Percentiles rank a stretch among this genome's conserved stretches.
Conservation (phyloP, 1,139 yeast species). For the Yamadazyma jaroonii region DNA sequence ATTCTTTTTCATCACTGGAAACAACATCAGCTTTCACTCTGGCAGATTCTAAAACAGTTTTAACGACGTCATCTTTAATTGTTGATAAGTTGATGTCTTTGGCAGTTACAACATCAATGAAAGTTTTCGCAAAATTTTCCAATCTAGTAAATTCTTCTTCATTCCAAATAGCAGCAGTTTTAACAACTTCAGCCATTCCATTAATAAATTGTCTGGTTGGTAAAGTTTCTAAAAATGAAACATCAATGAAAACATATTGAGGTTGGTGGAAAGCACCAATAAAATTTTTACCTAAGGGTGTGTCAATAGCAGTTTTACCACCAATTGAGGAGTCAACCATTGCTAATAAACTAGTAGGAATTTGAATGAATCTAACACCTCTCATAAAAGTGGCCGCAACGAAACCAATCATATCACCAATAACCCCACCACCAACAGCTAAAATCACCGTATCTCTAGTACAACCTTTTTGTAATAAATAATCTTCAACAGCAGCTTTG, state of each 20-base stretch:
- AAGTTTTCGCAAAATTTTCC: constrained; percentile 69
- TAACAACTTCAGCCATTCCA: constrained; percentile 98
- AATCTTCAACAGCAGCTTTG: constrained; percentile 93
- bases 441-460: constrained; percentile 93
- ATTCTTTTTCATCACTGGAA: constrained; percentile 91
- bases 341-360: constrained; percentile 89
- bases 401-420: constrained; percentile 98
- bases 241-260: constrained; percentile 80
- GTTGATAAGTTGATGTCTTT: constrained; percentile 53
- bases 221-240: constrained; percentile 79
- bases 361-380: constrained; percentile 91
- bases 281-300: constrained; percentile 95
- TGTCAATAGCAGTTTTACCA: constrained; percentile 97
- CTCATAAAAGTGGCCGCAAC: constrained; percentile 99
- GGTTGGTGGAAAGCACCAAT: constrained; percentile 99
- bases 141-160: constrained; percentile 81
- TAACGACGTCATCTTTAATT: constrained; percentile 70
- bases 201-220: constrained; percentile 94
- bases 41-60: constrained; percentile 82
- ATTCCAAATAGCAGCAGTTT: constrained; percentile 98
- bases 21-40: constrained; percentile 93
- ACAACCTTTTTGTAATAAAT: constrained; percentile 78
- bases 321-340: constrained; percentile 99
- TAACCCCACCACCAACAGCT: constrained; percentile 98
- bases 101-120: constrained; percentile 56